Percentiles rank a stretch among this genome's conserved stretches.
Conservation (phyloP, 2,329 filamentous ascomycete species). For the Diaporthe aspalathi region DNA sequence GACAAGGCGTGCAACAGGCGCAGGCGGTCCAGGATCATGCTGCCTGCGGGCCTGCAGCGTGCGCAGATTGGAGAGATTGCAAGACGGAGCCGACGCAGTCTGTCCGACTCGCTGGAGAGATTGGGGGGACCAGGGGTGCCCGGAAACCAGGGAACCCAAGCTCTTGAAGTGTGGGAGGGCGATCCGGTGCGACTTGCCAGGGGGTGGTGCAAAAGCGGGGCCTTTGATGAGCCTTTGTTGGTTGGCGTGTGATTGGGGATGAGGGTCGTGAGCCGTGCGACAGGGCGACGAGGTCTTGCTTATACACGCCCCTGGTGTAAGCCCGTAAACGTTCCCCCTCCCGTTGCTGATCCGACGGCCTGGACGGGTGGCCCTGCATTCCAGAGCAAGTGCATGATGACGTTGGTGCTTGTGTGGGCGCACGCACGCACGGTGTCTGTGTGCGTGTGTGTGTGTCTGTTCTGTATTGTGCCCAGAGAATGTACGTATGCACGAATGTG, state of each 20-base stretch:
- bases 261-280: slow-evolving; percentile 33
- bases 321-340: slow-evolving; percentile 22
- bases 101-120: slow-evolving; percentile 27
- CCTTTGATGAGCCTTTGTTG: slow-evolving; percentile 11
- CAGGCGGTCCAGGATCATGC: slow-evolving; percentile 25
- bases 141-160: slow-evolving; percentile 9
- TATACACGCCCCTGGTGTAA: slow-evolving; percentile 32
- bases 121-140: slow-evolving; percentile 21
- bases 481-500: neutral
- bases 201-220: slow-evolving; percentile 36
- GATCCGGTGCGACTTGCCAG: slow-evolving; percentile 38
- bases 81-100: slow-evolving; percentile 36
- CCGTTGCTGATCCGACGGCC: slow-evolving; percentile 27
- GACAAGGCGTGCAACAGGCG: slow-evolving; percentile 34
- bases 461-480: neutral
- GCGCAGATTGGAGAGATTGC: slow-evolving; percentile 38
- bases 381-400: slow-evolving; percentile 24
- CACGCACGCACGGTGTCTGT: neutral
- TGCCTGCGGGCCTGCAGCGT: slow-evolving; percentile 28
- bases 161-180: slow-evolving; percentile 33
- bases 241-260: slow-evolving; percentile 36
- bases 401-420: slow-evolving; percentile 1
- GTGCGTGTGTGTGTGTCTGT: neutral
- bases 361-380: slow-evolving; percentile 26
- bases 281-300: slow-evolving; percentile 28